Conservation (phyloP, 2,329 filamentous ascomycete species). For the Arthrinium phaeospermum region DNA sequence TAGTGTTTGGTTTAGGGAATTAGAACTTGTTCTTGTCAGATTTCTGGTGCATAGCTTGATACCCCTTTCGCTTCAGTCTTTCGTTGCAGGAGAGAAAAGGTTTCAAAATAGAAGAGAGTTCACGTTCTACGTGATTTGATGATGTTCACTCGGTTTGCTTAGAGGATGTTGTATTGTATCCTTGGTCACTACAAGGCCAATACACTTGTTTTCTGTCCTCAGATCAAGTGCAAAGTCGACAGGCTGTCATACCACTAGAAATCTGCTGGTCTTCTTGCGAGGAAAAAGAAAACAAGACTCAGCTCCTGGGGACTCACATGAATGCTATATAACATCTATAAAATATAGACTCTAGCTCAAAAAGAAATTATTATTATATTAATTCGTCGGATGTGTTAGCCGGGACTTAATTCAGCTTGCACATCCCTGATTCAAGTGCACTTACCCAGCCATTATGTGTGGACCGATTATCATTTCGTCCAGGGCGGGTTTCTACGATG, state of each 20-base stretch:
- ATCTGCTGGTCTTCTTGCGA: not conserved
- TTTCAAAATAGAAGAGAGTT: not conserved
- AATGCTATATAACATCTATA: not conserved
- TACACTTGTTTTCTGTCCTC: not conserved
- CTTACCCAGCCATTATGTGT: not conserved
- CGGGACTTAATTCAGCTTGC: not conserved
- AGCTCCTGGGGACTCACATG: not conserved
- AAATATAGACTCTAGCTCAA: not conserved
- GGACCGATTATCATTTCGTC: not conserved
- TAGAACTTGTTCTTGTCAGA: not conserved
- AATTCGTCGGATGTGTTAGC: not conserved
- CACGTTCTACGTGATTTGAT: not conserved
- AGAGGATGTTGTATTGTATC: not conserved
- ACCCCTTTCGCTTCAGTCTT: not conserved
- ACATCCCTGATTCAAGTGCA: not conserved
- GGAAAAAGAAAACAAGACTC: too few relatives aligned
- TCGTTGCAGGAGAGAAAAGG: not conserved
- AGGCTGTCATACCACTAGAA: not conserved
- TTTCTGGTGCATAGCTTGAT: not conserved
- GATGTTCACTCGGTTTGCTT: not conserved
- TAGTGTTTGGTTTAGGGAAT: not conserved
- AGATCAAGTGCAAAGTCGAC: not conserved
- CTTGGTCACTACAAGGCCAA: not conserved
- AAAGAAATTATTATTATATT: not conserved
- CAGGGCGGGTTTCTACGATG: not conserved